Evolutionary conservation across 2,329 filamentous ascomycete species (phyloP), one percentile per base, ranked within the genome.

Genomic region (Ascochyta lentis): DNA sequence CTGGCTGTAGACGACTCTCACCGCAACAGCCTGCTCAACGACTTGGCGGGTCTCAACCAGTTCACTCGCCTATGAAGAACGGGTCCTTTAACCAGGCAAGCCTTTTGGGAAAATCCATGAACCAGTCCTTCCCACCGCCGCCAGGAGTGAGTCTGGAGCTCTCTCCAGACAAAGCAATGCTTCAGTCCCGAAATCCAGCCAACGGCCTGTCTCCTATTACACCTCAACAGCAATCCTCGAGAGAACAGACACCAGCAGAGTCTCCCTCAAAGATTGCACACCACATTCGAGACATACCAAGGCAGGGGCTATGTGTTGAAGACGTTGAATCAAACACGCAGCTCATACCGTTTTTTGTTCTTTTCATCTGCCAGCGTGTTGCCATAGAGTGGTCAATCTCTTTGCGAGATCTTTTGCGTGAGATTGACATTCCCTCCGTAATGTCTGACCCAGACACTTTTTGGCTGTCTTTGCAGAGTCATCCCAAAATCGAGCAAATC

Each of bases 301-400:
- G 31, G 0, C 58, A 67, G 15, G 61, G 70, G 19, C 54, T 77
- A 1, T 77, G 75, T 34, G 63, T 72, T 5, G 53, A 65, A 6
- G 44, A 64, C 8, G 43, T 63, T 13, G 22, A 59, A 3, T 7
- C 41, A 8, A 27, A 48, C 2, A n/a, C 68, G 5, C 33, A 34
- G n/a, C 4, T 19, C 0, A 56, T 70, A 19, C 70, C 73, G 0
- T 77, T 72, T 54, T 68, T 66, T n/a, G 45, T 73, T 2, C 60
- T 69, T 1, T 75, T 72, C 52, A 73, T 76, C n/a, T 71, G 70
- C 43, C 56, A 52, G 16, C 69, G 72, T 4, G 35, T 77, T 15
- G 63, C 69, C 1, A 40, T 61, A 19, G 62, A 64, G 3, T 38
- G 48, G 23, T 57, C 49, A 0, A 35, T 70, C 3, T 15, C 53